Base-by-base conservation (phyloP, 2,329 filamentous ascomycete genomes). In the Fusarium protoensiforme region DNA sequence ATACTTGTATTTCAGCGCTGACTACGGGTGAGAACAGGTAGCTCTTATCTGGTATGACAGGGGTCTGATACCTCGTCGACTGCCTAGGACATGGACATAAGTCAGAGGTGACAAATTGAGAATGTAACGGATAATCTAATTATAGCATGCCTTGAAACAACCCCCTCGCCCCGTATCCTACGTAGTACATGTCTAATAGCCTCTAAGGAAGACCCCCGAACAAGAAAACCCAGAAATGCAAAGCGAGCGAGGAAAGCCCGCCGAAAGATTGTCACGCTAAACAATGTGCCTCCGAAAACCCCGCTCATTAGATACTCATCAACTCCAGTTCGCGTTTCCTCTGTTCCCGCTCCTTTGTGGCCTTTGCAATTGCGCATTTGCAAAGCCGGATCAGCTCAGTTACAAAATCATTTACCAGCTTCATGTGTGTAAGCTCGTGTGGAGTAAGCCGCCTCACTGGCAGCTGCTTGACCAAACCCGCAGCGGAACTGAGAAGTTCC, bases 321-420 rank as follows among this genome's bases (percentile, higher is more conserved):
- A 43, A 20, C 20, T 61, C 22, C n/a, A 35, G 18, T 5, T 60
- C 60, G 2, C 38, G 33, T 9, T 65, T 38, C 7, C 38, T 24
- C 7, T 62, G 38, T 18, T 64, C 56, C 2, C 22, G 51, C 11
- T 67, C 57, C 14, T 53, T 59, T 2, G 4, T 63, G 13, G 65
- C 68, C 22, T 75, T 75, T 6, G 22, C 79, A 63, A 87, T 84
- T 6, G 86, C 85, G 67, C 83, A 83, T 4, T 80, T 81, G 1
- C 82, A 84, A 4, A 88, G 78, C 13, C 83, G 75, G n/a, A 81
- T 80, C 9, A 88, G 69, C 69, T 88, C 86, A 0, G 75, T 76
- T 2, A 86, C 81, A 41, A 87, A 87, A 2, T 82, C 80, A 2
- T 85, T 81, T 16, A 87, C 77, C 14, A 83, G 72, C 31, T 81